Conservation (phyloP, 805 yeast genomes). For the Suhomyces sp. region DNA sequence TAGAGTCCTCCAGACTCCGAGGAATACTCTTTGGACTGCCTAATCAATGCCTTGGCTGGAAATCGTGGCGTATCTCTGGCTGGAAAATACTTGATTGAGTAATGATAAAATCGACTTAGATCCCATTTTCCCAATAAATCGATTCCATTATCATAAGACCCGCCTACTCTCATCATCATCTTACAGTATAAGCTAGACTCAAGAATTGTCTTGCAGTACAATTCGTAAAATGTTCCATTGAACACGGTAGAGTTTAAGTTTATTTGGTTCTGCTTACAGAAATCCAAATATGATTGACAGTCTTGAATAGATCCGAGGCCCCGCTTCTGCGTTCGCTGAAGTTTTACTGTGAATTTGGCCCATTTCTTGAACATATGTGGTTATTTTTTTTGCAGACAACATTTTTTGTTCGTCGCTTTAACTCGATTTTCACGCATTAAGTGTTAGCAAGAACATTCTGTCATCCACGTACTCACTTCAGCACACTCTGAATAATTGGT, state of each 20-base stretch:
- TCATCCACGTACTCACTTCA: background rate
- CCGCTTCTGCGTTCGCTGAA: background rate
- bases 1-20: constrained; percentile 4
- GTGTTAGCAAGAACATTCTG: background rate
- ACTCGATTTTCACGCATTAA: background rate
- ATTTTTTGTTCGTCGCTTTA: background rate
- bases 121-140: constrained; percentile 57
- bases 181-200: constrained; percentile 35
- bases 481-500: background rate
- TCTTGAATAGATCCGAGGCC: constrained; percentile 14
- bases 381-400: background rate
- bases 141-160: constrained; percentile 55
- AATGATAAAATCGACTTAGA: constrained; percentile 19
- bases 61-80: background rate
- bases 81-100: constrained; percentile 1
- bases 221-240: constrained; percentile 55
- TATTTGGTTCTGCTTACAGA: constrained; percentile 22
- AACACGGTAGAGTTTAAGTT: constrained; percentile 41
- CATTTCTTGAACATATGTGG: background rate
- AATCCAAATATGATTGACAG: constrained; percentile 26
- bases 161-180: constrained; percentile 47
- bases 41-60: constrained; percentile 3
- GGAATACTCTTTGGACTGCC: constrained; percentile 2
- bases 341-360: background rate
- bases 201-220: constrained; percentile 39